Evolutionary conservation across 2,329 filamentous ascomycete genomes (phyloP).

Genomic region (Colletotrichum chlorophyti): DNA sequence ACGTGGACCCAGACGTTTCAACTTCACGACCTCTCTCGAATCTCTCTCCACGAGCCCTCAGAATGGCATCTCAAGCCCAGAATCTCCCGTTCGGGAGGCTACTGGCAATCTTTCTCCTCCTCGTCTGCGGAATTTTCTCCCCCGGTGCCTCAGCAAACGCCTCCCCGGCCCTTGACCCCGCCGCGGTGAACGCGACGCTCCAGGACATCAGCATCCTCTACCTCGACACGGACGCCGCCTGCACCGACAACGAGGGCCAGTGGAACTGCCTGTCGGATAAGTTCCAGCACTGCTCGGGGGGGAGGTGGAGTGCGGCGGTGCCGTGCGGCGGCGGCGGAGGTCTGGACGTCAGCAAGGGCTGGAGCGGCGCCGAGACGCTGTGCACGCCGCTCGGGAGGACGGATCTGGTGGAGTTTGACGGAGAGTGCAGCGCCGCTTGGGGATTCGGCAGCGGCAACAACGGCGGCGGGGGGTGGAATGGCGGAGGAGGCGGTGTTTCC

Average conservation of each 20-base stretch:
- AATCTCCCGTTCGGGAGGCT: no score
- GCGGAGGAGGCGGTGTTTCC: not conserved
- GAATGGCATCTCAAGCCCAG: no score
- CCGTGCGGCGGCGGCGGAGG: not conserved
- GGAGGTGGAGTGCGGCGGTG: constrained; percentile 48
- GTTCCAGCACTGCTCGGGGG: constrained; percentile 58
- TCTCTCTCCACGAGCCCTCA: no score
- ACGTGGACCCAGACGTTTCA: no score
- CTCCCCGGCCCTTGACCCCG: not conserved
- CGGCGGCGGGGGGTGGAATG: not conserved
- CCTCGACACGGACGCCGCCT: constrained; percentile 45
- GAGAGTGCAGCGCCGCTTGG: constrained; percentile 21
- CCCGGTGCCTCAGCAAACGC: constrained; percentile 2
- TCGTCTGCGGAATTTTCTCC: constrained; percentile 1
- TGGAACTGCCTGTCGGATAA: constrained; percentile 60
- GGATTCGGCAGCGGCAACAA: not conserved
- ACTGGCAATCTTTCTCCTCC: no score
- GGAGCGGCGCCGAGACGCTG: not conserved
- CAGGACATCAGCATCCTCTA: constrained; percentile 29
- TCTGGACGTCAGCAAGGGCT: not conserved
- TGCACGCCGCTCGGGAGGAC: constrained; percentile 20
- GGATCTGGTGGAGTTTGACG: constrained; percentile 15
- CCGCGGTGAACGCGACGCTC: not conserved
- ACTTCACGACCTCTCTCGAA: no score
- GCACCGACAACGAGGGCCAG: constrained; percentile 52